These are phyloP conservation scores for Botrytis deweyae DNA, from an alignment of 2,329 filamentous ascomycete species.

Conservation along the genomic window DNA sequence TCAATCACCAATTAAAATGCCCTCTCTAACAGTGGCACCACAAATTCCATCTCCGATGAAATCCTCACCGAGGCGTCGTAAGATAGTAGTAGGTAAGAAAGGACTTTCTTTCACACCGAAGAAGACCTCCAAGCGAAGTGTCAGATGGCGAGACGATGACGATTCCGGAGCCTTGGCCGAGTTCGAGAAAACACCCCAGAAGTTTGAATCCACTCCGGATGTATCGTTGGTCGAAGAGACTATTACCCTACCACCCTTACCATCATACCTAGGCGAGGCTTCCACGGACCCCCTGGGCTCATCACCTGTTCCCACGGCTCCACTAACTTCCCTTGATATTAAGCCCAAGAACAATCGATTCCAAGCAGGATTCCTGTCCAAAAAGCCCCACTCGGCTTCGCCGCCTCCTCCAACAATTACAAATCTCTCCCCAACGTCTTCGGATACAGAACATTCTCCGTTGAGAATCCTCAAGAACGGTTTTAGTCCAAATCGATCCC, in stretches of 20 bases:
- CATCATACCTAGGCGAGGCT: conserved; percentile 49
- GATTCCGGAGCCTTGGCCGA: conserved; percentile 84
- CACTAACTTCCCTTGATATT: conserved; percentile 58
- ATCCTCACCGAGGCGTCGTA: conserved; percentile 78
- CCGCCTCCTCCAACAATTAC: conserved; percentile 60
- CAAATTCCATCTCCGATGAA: conserved; percentile 65
- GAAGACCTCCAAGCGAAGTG: conserved; percentile 71
- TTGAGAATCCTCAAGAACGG: conserved; percentile 53
- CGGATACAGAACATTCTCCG: conserved; percentile 54
- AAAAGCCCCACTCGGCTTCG: conserved; percentile 54
- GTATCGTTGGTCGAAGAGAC: conserved; percentile 50
- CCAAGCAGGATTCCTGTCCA: conserved; percentile 82
- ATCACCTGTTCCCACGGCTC: conserved; percentile 57
- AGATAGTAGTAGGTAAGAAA: conserved; percentile 63
- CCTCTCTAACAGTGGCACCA: conserved; percentile 40
- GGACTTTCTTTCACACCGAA: conserved; percentile 81
- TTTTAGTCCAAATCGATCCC: conserved; percentile 49
- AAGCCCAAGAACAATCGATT: conserved; percentile 73
- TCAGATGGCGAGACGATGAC: conserved; percentile 91
- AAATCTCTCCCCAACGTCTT: conserved; percentile 52
- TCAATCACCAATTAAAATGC: conserved; percentile 40
- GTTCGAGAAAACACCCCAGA: conserved; percentile 86
- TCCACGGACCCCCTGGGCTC: conserved; percentile 44
- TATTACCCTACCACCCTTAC: conserved; percentile 48
- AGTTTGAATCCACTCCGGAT: conserved; percentile 58